Conservation (phyloP, 2,329 filamentous ascomycete genomes). For the Dissoconium aciculare region DNA sequence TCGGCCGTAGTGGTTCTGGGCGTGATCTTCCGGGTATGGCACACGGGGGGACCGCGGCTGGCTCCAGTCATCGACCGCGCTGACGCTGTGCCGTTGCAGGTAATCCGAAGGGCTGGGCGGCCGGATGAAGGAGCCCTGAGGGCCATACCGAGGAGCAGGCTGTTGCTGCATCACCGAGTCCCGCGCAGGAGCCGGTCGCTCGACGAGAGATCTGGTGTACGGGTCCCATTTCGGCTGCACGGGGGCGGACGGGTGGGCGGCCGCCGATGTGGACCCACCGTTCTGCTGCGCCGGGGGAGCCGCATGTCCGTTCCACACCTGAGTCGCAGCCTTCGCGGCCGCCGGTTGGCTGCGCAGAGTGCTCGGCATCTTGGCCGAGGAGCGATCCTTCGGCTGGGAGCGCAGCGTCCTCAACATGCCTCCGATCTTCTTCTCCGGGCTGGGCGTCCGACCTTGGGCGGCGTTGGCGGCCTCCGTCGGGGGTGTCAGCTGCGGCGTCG, state of each 20-base stretch:
- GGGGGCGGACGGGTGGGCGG: slow-evolving; percentile 5
- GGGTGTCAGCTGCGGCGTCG: slow-evolving; percentile 4
- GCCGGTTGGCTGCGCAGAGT: slow-evolving; percentile 34
- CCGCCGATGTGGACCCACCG: slow-evolving; percentile 2
- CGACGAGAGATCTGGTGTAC: slow-evolving; percentile 21
- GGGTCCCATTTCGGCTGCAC: slow-evolving; percentile 20
- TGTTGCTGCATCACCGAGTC: slow-evolving; percentile 1
- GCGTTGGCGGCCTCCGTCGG: slow-evolving; percentile 3
- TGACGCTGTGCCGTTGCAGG: slow-evolving; percentile 9
- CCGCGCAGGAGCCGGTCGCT: slow-evolving; percentile 7
- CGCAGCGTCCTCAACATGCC: slow-evolving; percentile 34
- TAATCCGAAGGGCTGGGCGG: slow-evolving; percentile 20
- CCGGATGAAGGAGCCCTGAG: neutral
- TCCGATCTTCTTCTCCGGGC: slow-evolving; percentile 43
- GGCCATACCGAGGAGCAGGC: too few species aligned
- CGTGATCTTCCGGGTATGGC: slow-evolving; percentile 22
- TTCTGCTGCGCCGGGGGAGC: slow-evolving; percentile 9
- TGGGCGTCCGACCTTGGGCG: slow-evolving; percentile 41
- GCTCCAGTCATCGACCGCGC: slow-evolving; percentile 9
- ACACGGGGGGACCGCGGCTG: slow-evolving; percentile 10
- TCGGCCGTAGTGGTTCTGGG: slow-evolving; percentile 13
- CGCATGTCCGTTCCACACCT: slow-evolving; percentile 39
- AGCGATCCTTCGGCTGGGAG: slow-evolving; percentile 17
- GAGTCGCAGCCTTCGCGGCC: slow-evolving; percentile 47
- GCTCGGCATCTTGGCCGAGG: slow-evolving; percentile 29